Evolutionary conservation across 1,284 basidiomycete genomes (phyloP).

Genomic region (Chiua sp.): DNA sequence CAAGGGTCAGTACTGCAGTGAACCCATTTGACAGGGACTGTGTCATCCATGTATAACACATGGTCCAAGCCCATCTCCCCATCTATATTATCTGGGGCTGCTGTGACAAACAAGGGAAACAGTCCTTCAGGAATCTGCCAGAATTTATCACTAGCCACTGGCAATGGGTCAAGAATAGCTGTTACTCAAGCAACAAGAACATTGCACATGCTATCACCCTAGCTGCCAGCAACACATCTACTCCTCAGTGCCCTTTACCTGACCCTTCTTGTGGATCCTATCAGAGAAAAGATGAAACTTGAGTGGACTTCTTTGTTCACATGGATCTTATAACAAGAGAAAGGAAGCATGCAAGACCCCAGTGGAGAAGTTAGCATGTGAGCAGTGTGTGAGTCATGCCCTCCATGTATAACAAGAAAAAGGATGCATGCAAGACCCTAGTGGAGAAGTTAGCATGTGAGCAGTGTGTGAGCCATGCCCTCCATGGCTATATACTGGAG

Average conservation of each 20-base stretch:
- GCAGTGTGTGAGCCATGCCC: too few relatives aligned
- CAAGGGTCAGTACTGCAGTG: background rate
- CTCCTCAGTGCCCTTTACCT: background rate
- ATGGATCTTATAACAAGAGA: background rate
- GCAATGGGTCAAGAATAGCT: background rate
- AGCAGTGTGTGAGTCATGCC: background rate
- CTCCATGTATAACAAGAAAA: too few relatives aligned
- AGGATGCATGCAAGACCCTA: too few relatives aligned
- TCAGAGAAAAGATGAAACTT: constrained; percentile 1
- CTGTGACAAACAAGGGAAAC: background rate
- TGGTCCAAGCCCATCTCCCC: background rate
- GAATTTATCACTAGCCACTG: background rate
- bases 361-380: background rate
- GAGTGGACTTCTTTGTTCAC: background rate
- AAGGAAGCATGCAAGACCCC: background rate
- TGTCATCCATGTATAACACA: background rate
- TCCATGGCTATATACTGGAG: background rate
- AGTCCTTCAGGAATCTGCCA: background rate
- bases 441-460: too few relatives aligned
- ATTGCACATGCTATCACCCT: background rate
- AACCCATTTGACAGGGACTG: background rate
- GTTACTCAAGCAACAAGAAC: background rate
- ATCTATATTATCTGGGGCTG: background rate
- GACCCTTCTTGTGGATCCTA: background rate
- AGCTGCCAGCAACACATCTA: background rate